Percentiles rank a stretch among this genome's conserved stretches.
phyloP scores from a whole-genome alignment of 306 rosid species.

The Sphenostylis stenocarpa region DNA sequence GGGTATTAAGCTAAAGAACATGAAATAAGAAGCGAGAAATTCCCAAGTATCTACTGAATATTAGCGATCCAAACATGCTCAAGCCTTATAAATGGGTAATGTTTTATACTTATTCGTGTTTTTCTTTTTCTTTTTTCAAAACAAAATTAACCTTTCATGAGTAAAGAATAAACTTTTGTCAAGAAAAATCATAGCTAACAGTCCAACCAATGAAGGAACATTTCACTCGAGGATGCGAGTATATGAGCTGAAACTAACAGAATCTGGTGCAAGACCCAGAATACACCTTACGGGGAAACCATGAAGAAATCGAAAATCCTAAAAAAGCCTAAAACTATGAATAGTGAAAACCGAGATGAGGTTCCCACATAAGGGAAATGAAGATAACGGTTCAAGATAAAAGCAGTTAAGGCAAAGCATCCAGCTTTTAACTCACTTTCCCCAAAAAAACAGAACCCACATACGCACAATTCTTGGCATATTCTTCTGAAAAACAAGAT shows the following conservation, averaged over 20 bases:
- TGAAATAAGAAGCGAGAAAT: background rate
- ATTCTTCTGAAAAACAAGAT: slow-evolving; percentile 23
- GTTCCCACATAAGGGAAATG: background rate
- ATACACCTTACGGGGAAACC: background rate
- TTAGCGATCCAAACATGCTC: background rate
- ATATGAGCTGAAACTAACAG: background rate
- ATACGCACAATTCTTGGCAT: slow-evolving; percentile 8
- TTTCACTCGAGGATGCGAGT: background rate
- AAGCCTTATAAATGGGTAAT: background rate
- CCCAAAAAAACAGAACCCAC: background rate
- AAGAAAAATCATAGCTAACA: background rate
- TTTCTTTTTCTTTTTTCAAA: background rate
- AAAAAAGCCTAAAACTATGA: background rate
- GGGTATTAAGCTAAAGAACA: slow-evolving; percentile 12
- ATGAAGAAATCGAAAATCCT: background rate
- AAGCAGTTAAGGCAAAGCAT: slow-evolving; percentile 12
- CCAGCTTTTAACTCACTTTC: background rate
- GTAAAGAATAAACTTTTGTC: background rate
- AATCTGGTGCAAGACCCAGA: slow-evolving; percentile 5
- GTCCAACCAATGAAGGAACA: background rate
- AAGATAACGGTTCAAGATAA: background rate
- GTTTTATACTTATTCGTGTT: background rate
- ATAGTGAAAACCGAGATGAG: background rate
- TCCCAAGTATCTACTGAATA: background rate
- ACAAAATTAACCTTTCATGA: background rate